Base-by-base conservation (phyloP, 306 rosid genomes). In the Rosa persica region DNA sequence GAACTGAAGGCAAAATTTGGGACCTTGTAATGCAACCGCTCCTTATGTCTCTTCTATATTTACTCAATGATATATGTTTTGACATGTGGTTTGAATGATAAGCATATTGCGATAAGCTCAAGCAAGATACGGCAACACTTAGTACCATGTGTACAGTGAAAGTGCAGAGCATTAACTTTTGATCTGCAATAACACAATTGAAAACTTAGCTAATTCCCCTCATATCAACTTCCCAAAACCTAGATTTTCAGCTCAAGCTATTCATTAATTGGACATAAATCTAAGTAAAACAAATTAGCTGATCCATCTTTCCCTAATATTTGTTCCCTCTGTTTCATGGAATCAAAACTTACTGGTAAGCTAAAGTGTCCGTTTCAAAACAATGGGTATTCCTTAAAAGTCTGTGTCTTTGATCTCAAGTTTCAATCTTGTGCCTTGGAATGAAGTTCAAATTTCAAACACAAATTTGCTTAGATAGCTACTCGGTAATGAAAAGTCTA, bases 1-100 rank as follows among this genome's bases (percentile, higher is more conserved):
- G 60, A 57, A 77, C 77, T 54, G 89, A 86, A 78, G 93, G 82
- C 67, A 81, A 42, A 40, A 88, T 85, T 49, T 78, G 89, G 22
- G 91, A 81, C 80, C 92, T 85, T 65, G n/a, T 46, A 38, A 86
- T 46, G 73, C 81, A 79, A 72, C 61, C 39, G 77, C 75, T 89
- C 81, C 83, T 84, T 46, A 70, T 38, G 76, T 70, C 48, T 78
- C 81, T 77, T 49, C 73, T 85, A 84, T 73, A 49, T 64, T 69
- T 85, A 81, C 83, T 61, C 17, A 81, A 60, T 42, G 80, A 19
- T 16, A 83, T 67, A 78, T 81, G 86, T 36, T 85, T 85, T 16
- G 83, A 75, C 80, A 81, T 75, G 82, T 54, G 54, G 57, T 72
- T 80, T 81, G 81, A 79, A 69, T 49, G 72, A 52, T 72, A 76